Evolutionary conservation across 73 alveolate species (phyloP), one percentile per base, ranked within the genome.

Genomic region (Breviolum minutum): DNA sequence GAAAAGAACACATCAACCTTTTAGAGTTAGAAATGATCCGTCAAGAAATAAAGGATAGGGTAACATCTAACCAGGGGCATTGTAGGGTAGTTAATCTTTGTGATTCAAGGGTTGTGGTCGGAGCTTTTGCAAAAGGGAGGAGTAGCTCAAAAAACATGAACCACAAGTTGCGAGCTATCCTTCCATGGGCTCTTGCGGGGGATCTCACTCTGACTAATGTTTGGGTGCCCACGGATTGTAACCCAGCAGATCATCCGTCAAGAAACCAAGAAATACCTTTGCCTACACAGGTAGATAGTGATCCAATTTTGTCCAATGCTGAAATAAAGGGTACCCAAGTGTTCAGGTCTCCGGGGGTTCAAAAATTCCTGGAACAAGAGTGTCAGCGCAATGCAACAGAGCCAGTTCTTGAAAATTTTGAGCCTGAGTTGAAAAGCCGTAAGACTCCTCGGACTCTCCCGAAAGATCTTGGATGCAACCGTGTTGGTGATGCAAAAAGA

Each of bases 201-300:
- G 14, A 27, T 16, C 27, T 13, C 29, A 61, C 14, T 11, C 87
- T 24, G 11, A 63, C 40, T 63, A 79, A 79, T 32, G 64, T 79
- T 8, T 79, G 87, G 87, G 40, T 79, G 6, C n/a, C n/a, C n/a
- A n/a, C n/a, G n/a, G n/a, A n/a, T n/a, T n/a, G n/a, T n/a, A n/a
- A n/a, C n/a, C n/a, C 87, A 12, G 87, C 87, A 5, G 87, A 79
- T 22, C 40, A 79, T 29, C 87, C 87, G 14, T 79, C 87, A 11
- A 61, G 87, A 12, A 27, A 79, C 87, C 27, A 27, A n/a, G 64
- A 27, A 11, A 79, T 79, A 24, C 87, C 87, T 4, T 5, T 14
- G n/a, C 87, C 87, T n/a, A n/a, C n/a, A n/a, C n/a, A n/a, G n/a
- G 27, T 22, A 24, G 63, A n/a, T n/a, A n/a, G n/a, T n/a, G n/a